Base-by-base conservation (phyloP, 2,329 filamentous ascomycete genomes). In the Colletotrichum godetiae region DNA sequence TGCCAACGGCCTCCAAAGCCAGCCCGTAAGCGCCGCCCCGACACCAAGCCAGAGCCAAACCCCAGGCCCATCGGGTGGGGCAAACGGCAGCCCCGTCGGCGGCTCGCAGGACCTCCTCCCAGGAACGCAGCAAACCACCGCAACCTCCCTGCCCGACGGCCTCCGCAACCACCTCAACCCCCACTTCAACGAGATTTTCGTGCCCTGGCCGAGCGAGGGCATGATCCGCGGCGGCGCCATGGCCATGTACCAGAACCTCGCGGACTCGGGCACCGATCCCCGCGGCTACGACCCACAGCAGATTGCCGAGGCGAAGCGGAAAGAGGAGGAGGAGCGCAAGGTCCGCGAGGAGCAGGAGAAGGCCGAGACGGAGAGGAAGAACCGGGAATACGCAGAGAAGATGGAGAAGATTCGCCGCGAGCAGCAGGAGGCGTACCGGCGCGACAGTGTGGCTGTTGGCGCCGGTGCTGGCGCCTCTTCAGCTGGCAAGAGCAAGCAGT, bases 131-230 rank as follows among this genome's bases (percentile, higher is more conserved):
- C 82, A 82, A 52, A 81, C 80, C 2, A 74, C 78, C 1, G 72
- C 76, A 13, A 86, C 85, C 1, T 83, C 80, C 5, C 84, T 91
- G 1, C 89, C 89, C 1, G 83, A 86, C 37, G 81, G 84, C 65
- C 82, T 89, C 72, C 84, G 82, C 64, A 83, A 84, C 66, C 87
- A 86, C 76, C 80, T 90, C 58, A 91, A 93, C 77, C 88, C 90
- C 0, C 81, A 88, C 22, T 86, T 87, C 10, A 87, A 88, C 11
- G 85, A 88, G 49, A 79, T 85, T n/a, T 97, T 95, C 84, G 88
- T 91, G 59, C 94, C 94, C 0, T 97, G 94, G 94, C 94, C 94
- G 0, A 86, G 86, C 33, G 91, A 94, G 75, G 90, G 92, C 37
- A 88, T 91, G 72, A 94, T 97, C 75, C 88, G 90, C 37, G 84